Percentiles rank a stretch among this genome's conserved stretches.
Evolutionary conservation across 1,139 yeast species (phyloP).

Genomic region (Wickerhamiella pararugosa): DNA sequence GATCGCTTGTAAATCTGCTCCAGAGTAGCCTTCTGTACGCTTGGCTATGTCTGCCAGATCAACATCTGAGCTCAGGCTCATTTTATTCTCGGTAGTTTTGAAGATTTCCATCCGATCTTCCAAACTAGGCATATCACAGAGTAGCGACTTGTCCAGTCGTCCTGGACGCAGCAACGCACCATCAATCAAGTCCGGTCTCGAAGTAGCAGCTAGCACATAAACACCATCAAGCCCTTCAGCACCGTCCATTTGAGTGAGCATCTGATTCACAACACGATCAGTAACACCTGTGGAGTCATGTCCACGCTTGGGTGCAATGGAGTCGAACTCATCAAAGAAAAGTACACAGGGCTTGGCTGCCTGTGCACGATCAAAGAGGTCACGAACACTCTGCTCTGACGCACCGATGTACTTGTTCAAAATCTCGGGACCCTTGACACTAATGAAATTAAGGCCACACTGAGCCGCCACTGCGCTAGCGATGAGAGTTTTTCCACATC

Average conservation of each 20-base stretch:
- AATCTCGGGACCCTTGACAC: conserved; percentile 93
- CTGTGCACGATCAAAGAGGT: conserved; percentile 83
- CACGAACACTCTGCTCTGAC: conserved; percentile 87
- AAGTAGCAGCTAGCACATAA: conserved; percentile 89
- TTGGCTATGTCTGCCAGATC: conserved; percentile 42
- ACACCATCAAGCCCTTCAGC: conserved; percentile 97
- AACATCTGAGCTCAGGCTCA: conserved; percentile 33
- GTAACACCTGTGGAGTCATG: conserved; percentile 98
- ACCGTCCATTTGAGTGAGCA: conserved; percentile 98
- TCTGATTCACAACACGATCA: conserved; percentile 91
- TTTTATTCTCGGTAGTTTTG: conserved; percentile 35
- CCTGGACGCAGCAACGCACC: conserved; percentile 93
- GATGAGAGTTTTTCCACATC: conserved; percentile 87
- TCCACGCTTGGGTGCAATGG: conserved; percentile 96
- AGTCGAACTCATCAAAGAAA: conserved; percentile 92
- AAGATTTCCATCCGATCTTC: conserved; percentile 66
- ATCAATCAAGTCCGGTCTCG: conserved; percentile 89
- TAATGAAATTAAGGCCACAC: conserved; percentile 85
- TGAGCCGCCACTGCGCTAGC: conserved; percentile 93
- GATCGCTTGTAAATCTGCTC: conserved; percentile 90
- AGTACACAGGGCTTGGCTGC: conserved; percentile 88
- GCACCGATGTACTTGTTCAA: conserved; percentile 95
- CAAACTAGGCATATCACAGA: conserved; percentile 71
- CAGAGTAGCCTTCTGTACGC: conserved; percentile 64
- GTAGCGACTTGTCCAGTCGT: conserved; percentile 77